Evolutionary conservation across 2,329 filamentous ascomycete species (phyloP).

Genomic region (Acrocalymma vagum): DNA sequence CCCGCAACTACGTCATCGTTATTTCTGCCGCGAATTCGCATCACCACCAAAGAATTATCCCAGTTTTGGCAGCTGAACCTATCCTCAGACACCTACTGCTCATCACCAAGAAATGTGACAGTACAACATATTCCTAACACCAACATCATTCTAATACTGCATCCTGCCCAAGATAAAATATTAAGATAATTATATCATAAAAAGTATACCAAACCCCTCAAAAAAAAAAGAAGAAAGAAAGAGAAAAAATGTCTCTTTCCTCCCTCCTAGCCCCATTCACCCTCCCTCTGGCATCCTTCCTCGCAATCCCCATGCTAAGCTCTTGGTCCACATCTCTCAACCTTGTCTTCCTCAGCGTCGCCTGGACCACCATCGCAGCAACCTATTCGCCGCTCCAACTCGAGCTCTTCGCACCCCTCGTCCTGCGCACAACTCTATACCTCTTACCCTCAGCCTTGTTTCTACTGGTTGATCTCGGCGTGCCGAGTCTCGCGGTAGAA

Average conservation of each 20-base stretch:
- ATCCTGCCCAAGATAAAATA: too few relatives aligned
- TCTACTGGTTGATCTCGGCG: conserved; percentile 73
- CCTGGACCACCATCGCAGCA: conserved; percentile 84
- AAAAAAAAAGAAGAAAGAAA: not conserved
- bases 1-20: too few relatives aligned
- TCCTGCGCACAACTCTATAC: conserved; percentile 74
- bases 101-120: too few relatives aligned
- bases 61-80: too few relatives aligned
- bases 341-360: conserved; percentile 88
- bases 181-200: too few relatives aligned
- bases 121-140: too few relatives aligned
- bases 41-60: too few relatives aligned
- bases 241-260: conserved; percentile 38
- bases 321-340: conserved; percentile 84
- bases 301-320: conserved; percentile 77
- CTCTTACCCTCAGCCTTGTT: conserved; percentile 76
- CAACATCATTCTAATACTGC: too few relatives aligned
- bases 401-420: conserved; percentile 75
- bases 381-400: conserved; percentile 78
- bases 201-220: not conserved
- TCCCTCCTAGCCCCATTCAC: conserved; percentile 40
- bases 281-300: conserved; percentile 63
- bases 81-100: too few relatives aligned
- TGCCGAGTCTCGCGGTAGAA: conserved; percentile 73
- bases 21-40: too few relatives aligned